Base-by-base conservation (phyloP, 2,329 filamentous ascomycete species). In the Fusarium caatingaense region DNA sequence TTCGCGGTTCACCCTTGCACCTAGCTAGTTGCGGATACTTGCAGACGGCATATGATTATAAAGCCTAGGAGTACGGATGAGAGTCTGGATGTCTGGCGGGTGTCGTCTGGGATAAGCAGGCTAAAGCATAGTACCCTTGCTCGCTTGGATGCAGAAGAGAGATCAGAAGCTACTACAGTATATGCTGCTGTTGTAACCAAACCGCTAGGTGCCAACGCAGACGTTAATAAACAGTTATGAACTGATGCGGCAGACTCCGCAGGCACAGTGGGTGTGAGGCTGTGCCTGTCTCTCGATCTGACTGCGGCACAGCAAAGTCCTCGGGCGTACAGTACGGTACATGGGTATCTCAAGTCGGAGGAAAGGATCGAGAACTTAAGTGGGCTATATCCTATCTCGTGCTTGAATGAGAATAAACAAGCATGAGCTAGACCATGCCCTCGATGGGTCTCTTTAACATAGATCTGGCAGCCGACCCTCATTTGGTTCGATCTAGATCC, bases 271-370 rank as follows among this genome's bases (percentile, higher is more conserved):
- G 34, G 37, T 30, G 50, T 27, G n/a, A 7, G 13, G 34, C 41
- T 27, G 16, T 34, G 27, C 15, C 27, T 15, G 27, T n/a, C 27
- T 15, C 37, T 28, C 55, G 42, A 60, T 60, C 37, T 18, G 54
- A 25, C 47, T 55, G 44, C 37, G 54, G 61, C 40, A 47, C 21
- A 46, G 16, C 20, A 23, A 42, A 54, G 42, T 55, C 37, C 47
- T 25, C 32, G 16, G 25, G 13, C 12, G 13, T 41, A 37, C 34
- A 37, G 34, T 37, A n/a, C 34, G 6, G 28, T 7, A 15, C 13
- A 15, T 30, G 7, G 28, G 28, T 18, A 61, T 45, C 59, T 64
- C 25, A 48, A 37, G 42, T 66, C 63, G 63, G 63, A 66, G 62
- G 66, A 61, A 66, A 61, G 21, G 48, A 66, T 66, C 55, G 63